A percentile compares a stretch with the other conserved stretches of the same genome.
Evolutionary conservation across 2,329 filamentous ascomycete species (phyloP).

Genomic region (Sphaerostilbella broomeana): DNA sequence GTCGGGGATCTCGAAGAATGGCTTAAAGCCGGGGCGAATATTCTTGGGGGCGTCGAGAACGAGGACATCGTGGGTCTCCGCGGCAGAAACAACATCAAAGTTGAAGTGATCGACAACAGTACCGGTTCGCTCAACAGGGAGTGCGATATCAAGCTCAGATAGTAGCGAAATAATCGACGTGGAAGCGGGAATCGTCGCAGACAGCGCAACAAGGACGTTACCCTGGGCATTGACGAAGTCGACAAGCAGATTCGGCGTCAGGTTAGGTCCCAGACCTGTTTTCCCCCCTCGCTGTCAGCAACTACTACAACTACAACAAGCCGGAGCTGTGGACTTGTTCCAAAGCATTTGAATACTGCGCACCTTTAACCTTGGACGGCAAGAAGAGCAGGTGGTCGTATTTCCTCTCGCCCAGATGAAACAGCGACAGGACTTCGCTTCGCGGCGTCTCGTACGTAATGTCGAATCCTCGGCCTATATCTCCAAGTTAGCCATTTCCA

Average conservation of each 20-base stretch:
- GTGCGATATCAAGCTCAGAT: slow-evolving; percentile 77
- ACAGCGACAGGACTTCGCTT: slow-evolving; percentile 68
- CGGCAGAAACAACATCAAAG: slow-evolving; percentile 70
- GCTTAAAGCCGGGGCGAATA: slow-evolving; percentile 62
- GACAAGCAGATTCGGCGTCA: slow-evolving; percentile 80
- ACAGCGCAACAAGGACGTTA: slow-evolving; percentile 83
- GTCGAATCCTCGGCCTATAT: slow-evolving; percentile 71
- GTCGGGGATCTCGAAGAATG: slow-evolving; percentile 59
- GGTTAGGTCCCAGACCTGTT: slow-evolving; percentile 73
- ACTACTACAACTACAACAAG: no score
- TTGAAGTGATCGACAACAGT: slow-evolving; percentile 94
- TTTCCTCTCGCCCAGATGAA: slow-evolving; percentile 76
- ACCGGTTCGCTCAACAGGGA: slow-evolving; percentile 79
- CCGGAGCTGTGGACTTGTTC: no score
- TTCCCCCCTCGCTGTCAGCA: slow-evolving; percentile 3
- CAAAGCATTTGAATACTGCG: background rate
- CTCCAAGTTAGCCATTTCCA: slow-evolving; percentile 11
- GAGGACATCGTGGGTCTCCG: slow-evolving; percentile 83
- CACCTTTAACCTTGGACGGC: slow-evolving; percentile 84
- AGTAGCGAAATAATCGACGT: slow-evolving; percentile 71
- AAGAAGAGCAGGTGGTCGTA: slow-evolving; percentile 91
- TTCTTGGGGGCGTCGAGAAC: slow-evolving; percentile 63
- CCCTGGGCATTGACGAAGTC: slow-evolving; percentile 88
- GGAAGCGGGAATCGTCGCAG: slow-evolving; percentile 62
- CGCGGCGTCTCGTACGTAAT: slow-evolving; percentile 79